Evolutionary conservation across 2,329 filamentous ascomycete species (phyloP).

Genomic region (Monilinia polystroma): DNA sequence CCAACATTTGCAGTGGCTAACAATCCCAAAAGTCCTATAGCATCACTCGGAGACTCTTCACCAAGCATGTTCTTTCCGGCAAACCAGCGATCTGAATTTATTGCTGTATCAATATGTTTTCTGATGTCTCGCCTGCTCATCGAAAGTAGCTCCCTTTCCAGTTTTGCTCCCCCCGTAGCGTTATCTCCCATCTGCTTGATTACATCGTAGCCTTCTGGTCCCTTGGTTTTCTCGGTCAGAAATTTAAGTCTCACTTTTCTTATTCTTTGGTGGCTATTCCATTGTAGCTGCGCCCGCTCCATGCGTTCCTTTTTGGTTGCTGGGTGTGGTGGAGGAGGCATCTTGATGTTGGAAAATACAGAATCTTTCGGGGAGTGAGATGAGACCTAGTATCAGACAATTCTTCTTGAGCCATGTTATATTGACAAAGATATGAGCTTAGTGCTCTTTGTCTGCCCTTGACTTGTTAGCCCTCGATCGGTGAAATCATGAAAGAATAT

Average conservation of each 20-base stretch:
- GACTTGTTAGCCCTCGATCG: not conserved
- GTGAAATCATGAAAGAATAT: constrained; percentile 1
- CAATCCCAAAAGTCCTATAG: constrained; percentile 6
- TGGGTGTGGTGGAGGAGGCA: constrained; percentile 6
- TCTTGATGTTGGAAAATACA: not conserved
- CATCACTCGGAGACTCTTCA: not conserved
- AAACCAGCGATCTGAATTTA: not conserved
- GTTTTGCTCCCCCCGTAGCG: not conserved
- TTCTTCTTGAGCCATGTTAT: not conserved
- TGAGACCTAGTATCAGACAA: not conserved
- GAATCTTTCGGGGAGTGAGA: not conserved
- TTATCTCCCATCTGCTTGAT: not conserved
- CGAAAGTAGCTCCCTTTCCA: not conserved
- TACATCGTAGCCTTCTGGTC: not conserved
- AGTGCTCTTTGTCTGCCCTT: constrained; percentile 8
- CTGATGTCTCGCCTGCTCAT: not conserved
- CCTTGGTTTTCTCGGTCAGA: not conserved
- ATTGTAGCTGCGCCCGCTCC: not conserved
- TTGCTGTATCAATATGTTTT: not conserved
- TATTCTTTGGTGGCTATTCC: not conserved
- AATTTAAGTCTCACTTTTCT: constrained; percentile 1
- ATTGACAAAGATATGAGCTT: not conserved
- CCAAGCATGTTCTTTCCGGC: not conserved
- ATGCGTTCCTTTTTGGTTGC: not conserved
- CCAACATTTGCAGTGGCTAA: constrained; percentile 9